Percentiles rank a stretch among this genome's conserved stretches.
These are phyloP conservation scores for Ceratocystis papillata DNA, from an alignment of 2,329 filamentous ascomycete species.

Conservation along the genomic window DNA sequence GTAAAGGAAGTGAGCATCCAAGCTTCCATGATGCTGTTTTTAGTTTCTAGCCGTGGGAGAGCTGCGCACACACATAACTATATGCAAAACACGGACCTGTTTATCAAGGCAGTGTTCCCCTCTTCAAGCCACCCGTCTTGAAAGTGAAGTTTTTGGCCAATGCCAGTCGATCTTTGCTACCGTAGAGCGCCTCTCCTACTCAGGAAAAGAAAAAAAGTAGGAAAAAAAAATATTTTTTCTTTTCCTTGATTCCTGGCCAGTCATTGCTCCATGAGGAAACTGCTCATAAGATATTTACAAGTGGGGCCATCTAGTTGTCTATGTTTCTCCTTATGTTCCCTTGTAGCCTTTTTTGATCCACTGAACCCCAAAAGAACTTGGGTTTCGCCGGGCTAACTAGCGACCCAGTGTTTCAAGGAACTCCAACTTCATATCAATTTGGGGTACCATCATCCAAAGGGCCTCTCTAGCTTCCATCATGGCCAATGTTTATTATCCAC, in stretches of 20 bases:
- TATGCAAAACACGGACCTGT: background rate
- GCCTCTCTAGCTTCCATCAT: background rate
- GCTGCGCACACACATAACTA: too few relatives aligned
- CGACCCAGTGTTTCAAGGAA: background rate
- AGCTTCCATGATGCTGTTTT: constrained; percentile 11
- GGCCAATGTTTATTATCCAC: too few relatives aligned
- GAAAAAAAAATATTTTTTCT: background rate
- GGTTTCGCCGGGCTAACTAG: background rate
- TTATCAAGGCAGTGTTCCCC: background rate
- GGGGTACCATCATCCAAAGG: background rate
- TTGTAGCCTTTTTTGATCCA: background rate
- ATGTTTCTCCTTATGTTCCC: too few relatives aligned
- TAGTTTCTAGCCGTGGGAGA: constrained; percentile 2
- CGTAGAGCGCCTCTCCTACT: background rate
- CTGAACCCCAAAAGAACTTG: background rate
- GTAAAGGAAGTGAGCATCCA: background rate
- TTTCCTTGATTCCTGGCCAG: too few relatives aligned
- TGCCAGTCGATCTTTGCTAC: background rate
- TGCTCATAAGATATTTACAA: background rate
- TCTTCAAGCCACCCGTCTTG: background rate
- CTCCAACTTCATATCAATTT: background rate
- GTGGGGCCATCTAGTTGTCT: too few relatives aligned
- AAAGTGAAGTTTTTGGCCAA: background rate
- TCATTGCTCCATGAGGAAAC: background rate
- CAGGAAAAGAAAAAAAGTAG: background rate